These are phyloP conservation scores for Echinosophora koreensis DNA, from an alignment of 306 rosid genomes.

Conservation along the genomic window DNA sequence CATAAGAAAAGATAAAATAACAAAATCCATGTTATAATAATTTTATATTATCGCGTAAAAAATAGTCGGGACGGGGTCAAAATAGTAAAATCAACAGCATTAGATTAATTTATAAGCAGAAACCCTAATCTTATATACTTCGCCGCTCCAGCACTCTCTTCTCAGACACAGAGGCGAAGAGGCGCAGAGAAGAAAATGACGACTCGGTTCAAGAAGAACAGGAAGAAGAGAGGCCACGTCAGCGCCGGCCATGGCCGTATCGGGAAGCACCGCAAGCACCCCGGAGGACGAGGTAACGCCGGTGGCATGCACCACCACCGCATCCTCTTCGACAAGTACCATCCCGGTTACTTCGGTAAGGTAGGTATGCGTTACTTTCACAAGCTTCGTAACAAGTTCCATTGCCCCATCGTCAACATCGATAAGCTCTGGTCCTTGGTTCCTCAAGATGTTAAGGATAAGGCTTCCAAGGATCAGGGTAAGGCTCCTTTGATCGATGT, in stretches of 20 bases:
- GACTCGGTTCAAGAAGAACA: conserved; percentile 78
- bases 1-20: no score
- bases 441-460: conserved; percentile 69
- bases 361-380: conserved; percentile 87
- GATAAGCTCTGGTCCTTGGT: conserved; percentile 83
- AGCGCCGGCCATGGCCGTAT: conserved; percentile 87
- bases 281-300: conserved; percentile 84
- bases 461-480: conserved; percentile 56
- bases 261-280: conserved; percentile 83
- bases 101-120: not conserved
- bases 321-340: conserved; percentile 87
- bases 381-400: conserved; percentile 75
- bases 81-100: conserved; percentile 24
- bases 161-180: not conserved
- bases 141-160: conserved; percentile 32
- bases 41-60: not conserved
- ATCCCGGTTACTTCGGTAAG: conserved; percentile 80
- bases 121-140: conserved; percentile 46
- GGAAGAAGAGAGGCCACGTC: conserved; percentile 89
- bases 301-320: conserved; percentile 92
- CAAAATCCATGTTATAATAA: no score
- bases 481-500: conserved; percentile 70
- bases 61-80: conserved; percentile 20
- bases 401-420: conserved; percentile 73
- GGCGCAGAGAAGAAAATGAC: conserved; percentile 56